Conservation (phyloP, 192 early-diverging fungal genomes). For the Geranomyces michiganensis region DNA sequence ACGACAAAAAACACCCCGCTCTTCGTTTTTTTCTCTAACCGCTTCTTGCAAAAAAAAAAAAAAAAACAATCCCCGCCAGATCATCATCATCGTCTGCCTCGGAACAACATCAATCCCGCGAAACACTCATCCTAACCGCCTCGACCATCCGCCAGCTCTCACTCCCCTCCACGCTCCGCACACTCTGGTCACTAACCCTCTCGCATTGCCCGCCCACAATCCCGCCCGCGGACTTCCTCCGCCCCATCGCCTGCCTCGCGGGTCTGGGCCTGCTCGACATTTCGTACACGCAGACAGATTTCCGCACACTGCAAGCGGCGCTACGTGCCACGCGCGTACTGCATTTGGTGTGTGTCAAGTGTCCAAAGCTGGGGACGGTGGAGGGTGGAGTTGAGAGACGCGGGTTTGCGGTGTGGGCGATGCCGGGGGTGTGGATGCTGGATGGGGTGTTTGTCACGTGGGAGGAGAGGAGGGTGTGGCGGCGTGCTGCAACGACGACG, state of each 20-base stretch:
- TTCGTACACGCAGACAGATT: slow-evolving; percentile 37
- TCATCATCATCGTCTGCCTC: too few species aligned
- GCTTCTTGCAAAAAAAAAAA: too few species aligned
- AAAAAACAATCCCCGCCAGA: too few species aligned
- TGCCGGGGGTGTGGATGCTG: slow-evolving; percentile 49
- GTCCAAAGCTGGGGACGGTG: slow-evolving; percentile 24
- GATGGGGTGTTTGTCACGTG: slow-evolving; percentile 41
- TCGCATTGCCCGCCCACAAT: slow-evolving; percentile 1
- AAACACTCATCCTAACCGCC: too few species aligned
- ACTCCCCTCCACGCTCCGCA: background rate
- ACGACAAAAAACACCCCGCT: too few species aligned
- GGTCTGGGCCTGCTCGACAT: slow-evolving; percentile 49
- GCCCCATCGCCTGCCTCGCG: slow-evolving; percentile 25
- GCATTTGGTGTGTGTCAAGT: slow-evolving; percentile 34
- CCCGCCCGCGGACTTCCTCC: slow-evolving; percentile 13
- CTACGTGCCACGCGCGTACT: slow-evolving; percentile 37
- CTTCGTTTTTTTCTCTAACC: too few species aligned
- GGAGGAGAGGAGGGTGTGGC: slow-evolving; percentile 43
- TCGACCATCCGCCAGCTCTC: too few species aligned
- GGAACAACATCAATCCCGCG: too few species aligned
- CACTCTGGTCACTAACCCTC: slow-evolving; percentile 37
- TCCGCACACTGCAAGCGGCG: slow-evolving; percentile 33
- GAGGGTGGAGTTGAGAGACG: slow-evolving; percentile 32
- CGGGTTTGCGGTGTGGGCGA: slow-evolving; percentile 39
- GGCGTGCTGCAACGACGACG: background rate